Evolutionary conservation across 1,139 yeast species (phyloP), one percentile per base, ranked within the genome.

Genomic region (Pneumocystis carinii): DNA sequence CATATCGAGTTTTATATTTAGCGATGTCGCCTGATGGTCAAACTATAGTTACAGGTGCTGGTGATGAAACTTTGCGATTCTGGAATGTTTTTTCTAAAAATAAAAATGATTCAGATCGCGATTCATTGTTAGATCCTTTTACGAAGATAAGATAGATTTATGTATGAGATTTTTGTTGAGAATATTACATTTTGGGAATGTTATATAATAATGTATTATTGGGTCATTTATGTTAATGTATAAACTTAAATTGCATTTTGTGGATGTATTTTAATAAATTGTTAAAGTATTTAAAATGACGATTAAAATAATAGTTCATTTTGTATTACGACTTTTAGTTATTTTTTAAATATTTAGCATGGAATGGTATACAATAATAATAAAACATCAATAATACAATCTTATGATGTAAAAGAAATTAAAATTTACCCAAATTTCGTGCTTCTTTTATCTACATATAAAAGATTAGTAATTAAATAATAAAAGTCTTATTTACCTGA

Each of bases 31-130:
- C 97, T 0, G 97, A 92, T 74, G 98, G 98, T 1, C 90, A 88
- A 67, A 89, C 97, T 0, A 86, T 92, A n/a, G 98, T 92, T 2
- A 90, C 98, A 0, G 99, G 98, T 0, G 97, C 98, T 0, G 98
- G 98, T 1, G 99, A 92, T 75, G 98, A 94, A 74, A 92, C 98
- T 0, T 76, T 92, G 65, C 75, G 70, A 59, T 69, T 70, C 64
- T 69, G 71, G 71, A 68, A 66, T 41, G 68, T 68, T n/a, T 69
- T 68, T 65, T 67, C 66, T 24, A 63, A 63, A 56, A 62, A 63
- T 29, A 58, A 66, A 39, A 65, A 64, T 7, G 55, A 48, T 48
- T 24, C 66, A 63, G 60, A 63, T 64, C 57, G 65, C 17, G 59
- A 62, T 17, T 65, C 67, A 3, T 39, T 66, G 24, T 59, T 66